Evolutionary conservation across 129 eudicot genomes (phyloP).

Genomic region (Sambucus nigra): DNA sequence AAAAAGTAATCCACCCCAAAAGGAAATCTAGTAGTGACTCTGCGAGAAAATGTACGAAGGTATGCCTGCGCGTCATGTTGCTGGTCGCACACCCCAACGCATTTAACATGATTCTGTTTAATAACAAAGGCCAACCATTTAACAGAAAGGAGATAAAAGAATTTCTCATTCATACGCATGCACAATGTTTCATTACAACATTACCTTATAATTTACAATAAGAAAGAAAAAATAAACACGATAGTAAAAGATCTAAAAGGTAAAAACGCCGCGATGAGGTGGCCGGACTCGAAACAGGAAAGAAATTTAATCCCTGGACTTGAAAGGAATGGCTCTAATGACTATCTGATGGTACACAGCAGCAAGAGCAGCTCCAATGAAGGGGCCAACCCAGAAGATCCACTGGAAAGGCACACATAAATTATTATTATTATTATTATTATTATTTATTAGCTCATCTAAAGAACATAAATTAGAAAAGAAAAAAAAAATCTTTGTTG

Average conservation of each 20-base stretch:
- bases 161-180: constrained; percentile 7
- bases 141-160: neutral
- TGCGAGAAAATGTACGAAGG: too few relatives aligned
- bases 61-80: too few relatives aligned
- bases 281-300: neutral
- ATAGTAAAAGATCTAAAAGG: neutral
- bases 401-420: too few relatives aligned
- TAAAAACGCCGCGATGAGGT: constrained; percentile 13
- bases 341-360: constrained; percentile 73
- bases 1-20: too few relatives aligned
- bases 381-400: constrained; percentile 94
- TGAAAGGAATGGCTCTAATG: constrained; percentile 85
- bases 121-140: too few relatives aligned
- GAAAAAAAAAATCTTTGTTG: too few relatives aligned
- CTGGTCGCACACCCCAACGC: too few relatives aligned
- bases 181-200: constrained; percentile 11
- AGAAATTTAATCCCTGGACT: constrained; percentile 44
- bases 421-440: too few relatives aligned
- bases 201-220: constrained; percentile 32
- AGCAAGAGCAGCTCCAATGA: constrained; percentile 80
- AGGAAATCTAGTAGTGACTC: too few relatives aligned
- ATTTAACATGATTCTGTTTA: too few relatives aligned
- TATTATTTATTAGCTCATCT: too few relatives aligned
- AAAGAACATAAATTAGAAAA: too few relatives aligned
- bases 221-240: constrained; percentile 5